Evolutionary conservation across 2,329 filamentous ascomycete genomes (phyloP).

Genomic region (Meredithiella fracta): DNA sequence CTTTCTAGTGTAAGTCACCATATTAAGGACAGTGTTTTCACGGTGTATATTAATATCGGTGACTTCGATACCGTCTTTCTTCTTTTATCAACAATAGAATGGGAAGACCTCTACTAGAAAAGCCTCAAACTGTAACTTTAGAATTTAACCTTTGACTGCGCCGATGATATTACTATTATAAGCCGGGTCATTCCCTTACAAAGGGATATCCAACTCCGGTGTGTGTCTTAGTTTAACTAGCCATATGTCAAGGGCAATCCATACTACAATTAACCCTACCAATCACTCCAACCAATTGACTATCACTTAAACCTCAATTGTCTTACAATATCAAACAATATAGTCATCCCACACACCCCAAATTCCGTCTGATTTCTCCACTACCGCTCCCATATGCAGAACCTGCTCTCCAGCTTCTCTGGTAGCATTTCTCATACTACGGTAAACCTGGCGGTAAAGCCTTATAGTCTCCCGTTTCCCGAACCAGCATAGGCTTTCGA

Average conservation of each 20-base stretch:
- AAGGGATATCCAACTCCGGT: too few species aligned
- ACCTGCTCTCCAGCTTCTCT: neutral
- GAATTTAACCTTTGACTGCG: too few species aligned
- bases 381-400: too few species aligned
- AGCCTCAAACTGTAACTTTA: neutral
- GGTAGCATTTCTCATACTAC: neutral
- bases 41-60: neutral
- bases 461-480: neutral
- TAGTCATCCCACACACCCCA: neutral
- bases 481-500: neutral
- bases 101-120: neutral
- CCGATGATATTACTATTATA: too few species aligned
- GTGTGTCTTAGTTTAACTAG: too few species aligned
- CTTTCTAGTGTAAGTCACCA: neutral
- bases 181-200: too few species aligned
- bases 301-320: neutral
- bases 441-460: neutral
- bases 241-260: neutral
- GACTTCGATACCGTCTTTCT: neutral
- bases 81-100: neutral
- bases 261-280: conserved; percentile 1
- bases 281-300: neutral
- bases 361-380: neutral
- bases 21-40: neutral
- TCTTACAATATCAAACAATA: neutral